Base-by-base conservation (phyloP, 2,329 filamentous ascomycete genomes). In the Clathrospora elynae region DNA sequence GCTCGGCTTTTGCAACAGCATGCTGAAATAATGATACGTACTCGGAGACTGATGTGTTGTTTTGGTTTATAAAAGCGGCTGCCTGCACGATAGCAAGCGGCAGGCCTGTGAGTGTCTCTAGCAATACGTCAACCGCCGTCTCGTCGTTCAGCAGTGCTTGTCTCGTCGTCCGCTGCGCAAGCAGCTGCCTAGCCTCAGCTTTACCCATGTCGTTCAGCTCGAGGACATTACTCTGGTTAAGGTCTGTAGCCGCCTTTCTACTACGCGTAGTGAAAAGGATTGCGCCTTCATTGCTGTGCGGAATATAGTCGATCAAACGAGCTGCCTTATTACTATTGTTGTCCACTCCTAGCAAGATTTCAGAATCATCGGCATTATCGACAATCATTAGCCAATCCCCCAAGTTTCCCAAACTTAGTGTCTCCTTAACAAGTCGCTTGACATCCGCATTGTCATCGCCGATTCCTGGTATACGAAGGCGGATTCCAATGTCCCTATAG, bases 301-400 rank as follows among this genome's bases (percentile, higher is more conserved):
- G 72, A 5, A 75, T 49, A 47, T 62, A 62, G 4, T 65, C 37
- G 1, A 20, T 28, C 2, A 71, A 48, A 35, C 38, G 42, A 4
- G 38, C 7, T 5, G 47, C 24, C 5, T 14, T 29, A 4, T 31
- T 12, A 10, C 30, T 19, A 28, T 22, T 28, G 25, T 22, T 19
- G n/a, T 25, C 19, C 1, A 42, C 7, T 14, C 50, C 51, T 25
- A 64, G 59, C 1, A 72, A 39, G 2, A 74, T 41, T 1, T 65
- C 42, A 3, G 34, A 33, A 41, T 77, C 71, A 39, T 77, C 72
- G 9, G 70, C 71, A 35, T 75, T 77, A 39, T 78, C 73, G n/a
- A 77, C 35, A 25, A 78, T 57, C 26, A 77, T 41, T 1, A 78
- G 56, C 75, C 73, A 77, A 1, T 46, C 44, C 1, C 59, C 1